Base-by-base conservation (phyloP, 495 filamentous ascomycete genomes). In the Chaetomium cochliodes region DNA sequence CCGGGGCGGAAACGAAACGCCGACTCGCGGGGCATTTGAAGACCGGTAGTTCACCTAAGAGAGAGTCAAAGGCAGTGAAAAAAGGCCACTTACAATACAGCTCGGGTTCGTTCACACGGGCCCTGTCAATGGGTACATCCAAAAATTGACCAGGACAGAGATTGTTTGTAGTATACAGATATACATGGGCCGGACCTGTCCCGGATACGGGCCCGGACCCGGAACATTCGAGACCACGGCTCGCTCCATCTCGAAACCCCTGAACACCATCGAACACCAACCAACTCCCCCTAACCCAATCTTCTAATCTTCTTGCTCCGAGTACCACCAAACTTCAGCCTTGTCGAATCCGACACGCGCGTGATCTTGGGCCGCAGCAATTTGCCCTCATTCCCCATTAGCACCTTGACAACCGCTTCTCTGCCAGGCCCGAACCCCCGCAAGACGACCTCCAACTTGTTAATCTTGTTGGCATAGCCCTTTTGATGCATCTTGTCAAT, bases 301-400 rank as follows among this genome's bases (percentile, higher is more conserved):
- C 94, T 87, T 73, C 92, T 92, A 46, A 85, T 85, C 70, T 85
- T 90, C 72, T 80, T 81, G 80, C 90, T 92, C 76, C 93, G 90
- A 65, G 91, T 92, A 71, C 94, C 96, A 78, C 96, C 94, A 80
- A 97, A 96, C 79, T 98, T 98, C 72, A 98, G 73, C 71, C 90
- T 87, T 53, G 92, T 96, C 41, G 84, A 77, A 81, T 98, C 94
- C 25, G 88, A 83, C 44, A 98, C 90, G 69, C 86, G 86, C 57
- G 81, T 78, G 65, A 98, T 85, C 78, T 87, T 84, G 18, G 79
- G 77, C 65, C 92, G 85, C 53, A 98, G 67, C 67, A 78, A 70
- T 72, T 83, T 86, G 57, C 94, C 94, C 74, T 98, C 93, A 49
- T 79, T 87, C 20, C 96, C 92, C 69, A 98, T 71, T 39, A 98